A percentile compares a stretch with the other conserved stretches of the same genome.
Conservation (phyloP, 257 asterid genomes). For the Rauvolfia tetraphylla region DNA sequence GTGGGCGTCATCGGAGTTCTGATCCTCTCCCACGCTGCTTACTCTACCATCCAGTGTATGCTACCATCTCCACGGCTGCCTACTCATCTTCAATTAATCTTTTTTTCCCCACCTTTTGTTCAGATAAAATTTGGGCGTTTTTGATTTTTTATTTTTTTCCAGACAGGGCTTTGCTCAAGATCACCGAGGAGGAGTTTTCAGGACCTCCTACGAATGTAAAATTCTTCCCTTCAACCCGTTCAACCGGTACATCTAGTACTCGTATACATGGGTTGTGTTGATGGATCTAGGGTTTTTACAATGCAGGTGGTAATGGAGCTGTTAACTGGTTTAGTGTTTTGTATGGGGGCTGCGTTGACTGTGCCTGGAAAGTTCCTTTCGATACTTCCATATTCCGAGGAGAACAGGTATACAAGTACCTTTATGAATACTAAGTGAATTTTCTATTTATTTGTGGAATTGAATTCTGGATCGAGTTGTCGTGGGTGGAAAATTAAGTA, state of each 20-base stretch:
- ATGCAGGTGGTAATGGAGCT: constrained; percentile 84
- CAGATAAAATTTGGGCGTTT: not conserved
- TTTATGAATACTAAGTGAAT: not conserved
- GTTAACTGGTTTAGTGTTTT: constrained; percentile 53
- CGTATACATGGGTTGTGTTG: not conserved
- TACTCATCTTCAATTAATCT: not conserved
- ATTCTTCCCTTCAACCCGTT: constrained; percentile 5
- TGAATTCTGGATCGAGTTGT: not conserved
- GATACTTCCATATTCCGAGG: constrained; percentile 84
- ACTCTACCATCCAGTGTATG: constrained; percentile 83
- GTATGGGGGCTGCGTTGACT: constrained; percentile 82
- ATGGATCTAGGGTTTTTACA: constrained; percentile 21
- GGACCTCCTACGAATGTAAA: constrained; percentile 76
- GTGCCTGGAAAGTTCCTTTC: constrained; percentile 88
- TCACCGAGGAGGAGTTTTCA: constrained; percentile 80
- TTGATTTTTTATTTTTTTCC: constrained; percentile 24
- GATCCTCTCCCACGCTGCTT: constrained; percentile 63
- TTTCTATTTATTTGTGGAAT: not conserved
- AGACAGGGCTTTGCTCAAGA: constrained; percentile 89
- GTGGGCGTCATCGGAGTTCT: constrained; percentile 76
- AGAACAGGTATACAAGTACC: constrained; percentile 55
- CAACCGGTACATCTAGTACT: not conserved
- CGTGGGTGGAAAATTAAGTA: not conserved
- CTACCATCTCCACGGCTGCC: not conserved
- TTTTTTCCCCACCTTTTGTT: not conserved